Evolutionary conservation across 768 basidiomycete species (phyloP), one percentile per base, ranked within the genome.

Genomic region (Collybiopsis confluens): DNA sequence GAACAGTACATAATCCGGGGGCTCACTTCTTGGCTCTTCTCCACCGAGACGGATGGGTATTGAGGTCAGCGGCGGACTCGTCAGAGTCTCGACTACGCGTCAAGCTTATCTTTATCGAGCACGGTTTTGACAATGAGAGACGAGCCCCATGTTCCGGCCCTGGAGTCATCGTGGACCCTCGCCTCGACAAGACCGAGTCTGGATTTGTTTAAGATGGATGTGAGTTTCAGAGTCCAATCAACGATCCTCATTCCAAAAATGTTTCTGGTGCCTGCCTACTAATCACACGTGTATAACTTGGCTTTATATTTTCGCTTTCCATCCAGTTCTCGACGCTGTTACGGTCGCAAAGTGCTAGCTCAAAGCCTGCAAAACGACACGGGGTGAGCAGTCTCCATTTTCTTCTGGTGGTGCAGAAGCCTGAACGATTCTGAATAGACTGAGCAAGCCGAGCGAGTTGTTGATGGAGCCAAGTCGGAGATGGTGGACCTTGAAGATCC

Each of bases 221-320:
- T 72, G 62, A 68, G 68, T 64, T 55, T 54, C 54, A 55, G 10
- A 45, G 21, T 44, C 21, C 4, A 44, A 20, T 24, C 16, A 54
- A 60, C 57, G 51, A 18, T 42, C n/a, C 54, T 51, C 28, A 54
- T 56, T 43, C 47, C 45, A 56, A 47, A 36, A 41, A 54, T 58
- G 49, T 54, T 54, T 55, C 56, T 57, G 64, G 72, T 74, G 69
- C 70, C 71, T 70, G 74, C 30, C 30, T 33, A 33, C 30, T 13
- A 5, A 33, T 13, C 13, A 33, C 30, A 77, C 78, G 79, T 77
- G 77, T 81, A 78, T 73, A 33, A 33, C 30, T 33, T 65, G 58
- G 48, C 55, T 66, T 54, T 55, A 46, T 46, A 46, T 35, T 46
- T 46, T 46, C 27, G n/a, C n/a, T 54, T 21, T 54, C 30, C 60